Base-by-base conservation (phyloP, 441 rosid genomes). In the Arabidopsis hybrid region DNA sequence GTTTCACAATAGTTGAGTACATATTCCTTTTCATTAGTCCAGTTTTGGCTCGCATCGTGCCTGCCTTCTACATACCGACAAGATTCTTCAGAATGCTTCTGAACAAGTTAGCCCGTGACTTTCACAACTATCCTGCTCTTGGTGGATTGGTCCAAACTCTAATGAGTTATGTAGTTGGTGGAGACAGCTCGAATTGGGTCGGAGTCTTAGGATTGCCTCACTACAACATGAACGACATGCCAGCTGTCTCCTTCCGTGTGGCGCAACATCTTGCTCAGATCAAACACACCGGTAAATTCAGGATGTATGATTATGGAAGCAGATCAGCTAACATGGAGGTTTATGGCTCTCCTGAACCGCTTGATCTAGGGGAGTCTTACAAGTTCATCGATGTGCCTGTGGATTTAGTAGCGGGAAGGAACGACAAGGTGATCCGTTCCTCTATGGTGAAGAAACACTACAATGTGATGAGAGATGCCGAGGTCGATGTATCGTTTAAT, bases 161-260 rank as follows among this genome's bases (percentile, higher is more conserved):
- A 39, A 83, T 95, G 90, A 81, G 99, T 78, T 92, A 95, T 43
- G 83, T 83, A 26, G 85, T 88, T 1, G 98, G 99, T 8, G 97
- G 99, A 69, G 99, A 95, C 80, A 90, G 98, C 88, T 95, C 99
- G 16, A 90, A 95, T 61, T 95, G 99, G 99, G 89, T 95, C 8
- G 98, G 99, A 42, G 96, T 92, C 29, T 67, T 92, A 42, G 99
- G 99, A 1, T 69, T 89, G 72, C 96, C 99, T 13, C 99, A 95
- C 78, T 92, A 91, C 80, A 95, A 95, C 82, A 95, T 95, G 95
- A 91, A 95, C 53, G 97, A 95, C 78, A 92, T 95, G 98, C 98
- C 98, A 0, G 98, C 98, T 26, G 88, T 95, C 56, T 88, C 99
- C 0, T 86, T 89, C 45, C 85, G 81, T 6, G 96, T 95, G 53